Base-by-base conservation (phyloP, 345 rosid species). In the Adansonia digitata region DNA sequence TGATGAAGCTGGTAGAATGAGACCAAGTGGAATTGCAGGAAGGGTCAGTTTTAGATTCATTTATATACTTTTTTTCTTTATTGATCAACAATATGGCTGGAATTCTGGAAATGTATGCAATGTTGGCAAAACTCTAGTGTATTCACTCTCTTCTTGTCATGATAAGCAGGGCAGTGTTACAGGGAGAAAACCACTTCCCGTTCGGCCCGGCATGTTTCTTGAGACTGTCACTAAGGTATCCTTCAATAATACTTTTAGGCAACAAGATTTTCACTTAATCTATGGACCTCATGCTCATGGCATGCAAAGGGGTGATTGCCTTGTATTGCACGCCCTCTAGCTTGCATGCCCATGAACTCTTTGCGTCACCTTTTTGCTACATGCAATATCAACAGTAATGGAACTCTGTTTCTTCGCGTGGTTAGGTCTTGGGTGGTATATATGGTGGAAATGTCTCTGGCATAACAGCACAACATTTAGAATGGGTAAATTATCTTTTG, bases 121-220 rank as follows among this genome's bases (percentile, higher is more conserved):
- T 40, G 20, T 69, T 2, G 3, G 70, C 46, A 66, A 31, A 40
- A 49, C 59, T 68, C 27, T 29, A 13, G 43, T 66, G 20, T 45
- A 18, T 73, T 72, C 27, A 65, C 51, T 35, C 73, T 55, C 74
- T 82, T 79, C 73, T 82, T 78, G 45, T 66, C 68, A 43, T 57
- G 68, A 67, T 82, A 40, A 55, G 61, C 89, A 94, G 98, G 88
- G 77, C 78, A 94, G 91, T 52, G 78, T 91, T 69, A 86, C 91
- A 5, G 94, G 94, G 78, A 81, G 85, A 76, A 92, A 88, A 82
- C 95, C 98, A 17, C 87, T 84, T 77, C 98, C 97, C 53, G 98
- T 92, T 65, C 93, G 96, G 42, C 96, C 96, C 29, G 97, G 98
- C 82, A 94, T 94, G 94, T 92, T 92, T 85, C 89, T 94, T 62